Percentiles rank a stretch among this genome's conserved stretches.
phyloP scores from a whole-genome alignment of 495 filamentous ascomycete genomes.

The Elaphomyces granulatus region DNA sequence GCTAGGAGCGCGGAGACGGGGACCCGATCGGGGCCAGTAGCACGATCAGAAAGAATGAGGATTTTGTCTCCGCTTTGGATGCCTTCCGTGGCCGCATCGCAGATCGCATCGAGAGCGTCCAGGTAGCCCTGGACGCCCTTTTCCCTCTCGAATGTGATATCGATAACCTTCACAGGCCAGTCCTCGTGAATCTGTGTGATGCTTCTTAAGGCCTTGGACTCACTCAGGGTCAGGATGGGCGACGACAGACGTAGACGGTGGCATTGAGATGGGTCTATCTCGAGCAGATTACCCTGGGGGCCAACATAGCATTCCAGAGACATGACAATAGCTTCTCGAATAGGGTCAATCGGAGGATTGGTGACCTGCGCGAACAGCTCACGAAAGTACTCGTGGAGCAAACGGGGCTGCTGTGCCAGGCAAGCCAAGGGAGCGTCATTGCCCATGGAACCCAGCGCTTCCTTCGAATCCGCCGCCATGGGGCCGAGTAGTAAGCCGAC shows the following conservation, averaged over 20 bases:
- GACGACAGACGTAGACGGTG: conserved; percentile 75
- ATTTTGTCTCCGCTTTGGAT: conserved; percentile 77
- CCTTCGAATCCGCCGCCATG: conserved; percentile 98
- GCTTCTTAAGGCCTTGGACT: conserved; percentile 81
- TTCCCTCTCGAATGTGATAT: conserved; percentile 86
- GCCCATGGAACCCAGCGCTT: conserved; percentile 98
- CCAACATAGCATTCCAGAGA: conserved; percentile 96
- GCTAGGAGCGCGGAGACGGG: conserved; percentile 81
- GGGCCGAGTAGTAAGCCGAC: conserved; percentile 86
- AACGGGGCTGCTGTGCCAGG: conserved; percentile 73
- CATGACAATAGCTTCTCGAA: conserved; percentile 98
- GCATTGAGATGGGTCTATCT: conserved; percentile 88
- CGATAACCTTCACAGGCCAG: conserved; percentile 90
- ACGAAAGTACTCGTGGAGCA: conserved; percentile 96
- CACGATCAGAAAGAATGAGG: conserved; percentile 83
- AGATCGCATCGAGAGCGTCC: conserved; percentile 80
- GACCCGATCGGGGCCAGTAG: conserved; percentile 69
- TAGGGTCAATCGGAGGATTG: conserved; percentile 97
- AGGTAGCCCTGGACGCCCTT: conserved; percentile 80
- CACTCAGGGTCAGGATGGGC: conserved; percentile 77
- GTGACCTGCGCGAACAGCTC: conserved; percentile 99
- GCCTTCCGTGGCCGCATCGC: conserved; percentile 69
- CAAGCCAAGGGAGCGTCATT: conserved; percentile 95
- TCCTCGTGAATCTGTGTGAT: conserved; percentile 58
- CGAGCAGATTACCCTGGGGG: conserved; percentile 91